phyloP scores from a whole-genome alignment of 2,329 filamentous ascomycete species.

The Aquanectria penicillioides region DNA sequence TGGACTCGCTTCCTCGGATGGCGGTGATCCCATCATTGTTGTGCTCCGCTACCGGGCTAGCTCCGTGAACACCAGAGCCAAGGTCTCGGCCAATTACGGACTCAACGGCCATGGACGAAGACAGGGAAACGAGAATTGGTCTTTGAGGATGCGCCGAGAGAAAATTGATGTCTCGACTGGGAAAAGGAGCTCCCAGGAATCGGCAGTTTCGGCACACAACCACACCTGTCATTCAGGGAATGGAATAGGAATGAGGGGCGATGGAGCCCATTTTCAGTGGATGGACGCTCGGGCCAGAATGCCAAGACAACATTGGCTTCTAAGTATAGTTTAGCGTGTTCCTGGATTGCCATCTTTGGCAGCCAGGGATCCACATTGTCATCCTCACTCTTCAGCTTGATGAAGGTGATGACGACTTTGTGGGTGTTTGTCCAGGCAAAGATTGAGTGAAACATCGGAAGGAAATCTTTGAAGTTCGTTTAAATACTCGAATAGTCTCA shows the following conservation, averaged over 20 bases:
- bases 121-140: background rate
- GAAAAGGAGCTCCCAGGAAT: background rate
- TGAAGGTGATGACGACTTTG: too few relatives aligned
- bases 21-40: background rate
- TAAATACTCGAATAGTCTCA: too few relatives aligned
- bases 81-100: background rate
- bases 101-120: background rate
- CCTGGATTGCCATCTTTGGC: background rate
- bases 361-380: background rate
- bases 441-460: too few relatives aligned
- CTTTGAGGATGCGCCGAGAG: background rate
- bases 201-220: background rate
- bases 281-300: slow-evolving; percentile 9
- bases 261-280: background rate
- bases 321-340: background rate
- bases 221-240: background rate
- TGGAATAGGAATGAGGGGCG: background rate
- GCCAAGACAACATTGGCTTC: slow-evolving; percentile 18
- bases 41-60: too few relatives aligned
- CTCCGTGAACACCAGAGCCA: too few relatives aligned
- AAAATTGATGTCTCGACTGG: background rate
- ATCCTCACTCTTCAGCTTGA: background rate
- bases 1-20: background rate
- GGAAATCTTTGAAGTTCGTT: too few relatives aligned
- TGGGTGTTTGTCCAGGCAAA: too few relatives aligned